Percentiles rank a stretch among this genome's conserved stretches.
phyloP scores from a whole-genome alignment of 345 rosid species.

The Salix dunnii region DNA sequence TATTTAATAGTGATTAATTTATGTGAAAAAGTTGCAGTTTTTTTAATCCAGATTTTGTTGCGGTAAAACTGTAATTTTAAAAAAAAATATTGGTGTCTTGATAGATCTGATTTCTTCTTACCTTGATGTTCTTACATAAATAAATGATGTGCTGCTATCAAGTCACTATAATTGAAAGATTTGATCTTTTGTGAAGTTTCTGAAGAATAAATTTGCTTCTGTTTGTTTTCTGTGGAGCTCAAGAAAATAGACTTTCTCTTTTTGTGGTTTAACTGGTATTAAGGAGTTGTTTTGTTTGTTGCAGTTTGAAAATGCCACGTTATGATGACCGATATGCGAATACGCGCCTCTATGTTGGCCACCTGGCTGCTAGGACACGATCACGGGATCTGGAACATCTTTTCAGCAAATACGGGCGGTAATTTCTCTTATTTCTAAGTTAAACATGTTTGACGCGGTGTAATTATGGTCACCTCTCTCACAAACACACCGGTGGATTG shows the following conservation, averaged over 20 bases:
- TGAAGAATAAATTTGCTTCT: not conserved
- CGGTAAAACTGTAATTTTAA: not conserved
- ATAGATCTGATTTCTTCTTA: not conserved
- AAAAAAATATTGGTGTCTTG: not conserved
- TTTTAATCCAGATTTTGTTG: not conserved
- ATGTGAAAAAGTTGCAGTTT: not conserved
- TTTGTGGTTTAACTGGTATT: not conserved
- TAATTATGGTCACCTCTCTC: not conserved
- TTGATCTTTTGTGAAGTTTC: not conserved
- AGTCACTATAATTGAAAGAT: not conserved
- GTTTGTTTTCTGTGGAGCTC: not conserved
- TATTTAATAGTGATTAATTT: not conserved
- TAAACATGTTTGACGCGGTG: not conserved
- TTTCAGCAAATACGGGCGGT: constrained; percentile 81
- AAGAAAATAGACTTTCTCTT: not conserved
- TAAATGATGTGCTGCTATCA: not conserved
- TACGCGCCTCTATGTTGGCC: constrained; percentile 77
- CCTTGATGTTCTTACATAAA: not conserved
- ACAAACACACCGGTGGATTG: not conserved
- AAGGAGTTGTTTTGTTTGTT: not conserved
- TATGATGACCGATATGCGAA: constrained; percentile 63
- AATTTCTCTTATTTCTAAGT: not conserved
- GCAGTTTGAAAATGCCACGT: constrained; percentile 60
- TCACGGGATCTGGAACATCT: constrained; percentile 70
- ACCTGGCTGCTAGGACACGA: constrained; percentile 57